Conservation (phyloP, 1,284 basidiomycete genomes). For the Coniferiporia sulphurascens region DNA sequence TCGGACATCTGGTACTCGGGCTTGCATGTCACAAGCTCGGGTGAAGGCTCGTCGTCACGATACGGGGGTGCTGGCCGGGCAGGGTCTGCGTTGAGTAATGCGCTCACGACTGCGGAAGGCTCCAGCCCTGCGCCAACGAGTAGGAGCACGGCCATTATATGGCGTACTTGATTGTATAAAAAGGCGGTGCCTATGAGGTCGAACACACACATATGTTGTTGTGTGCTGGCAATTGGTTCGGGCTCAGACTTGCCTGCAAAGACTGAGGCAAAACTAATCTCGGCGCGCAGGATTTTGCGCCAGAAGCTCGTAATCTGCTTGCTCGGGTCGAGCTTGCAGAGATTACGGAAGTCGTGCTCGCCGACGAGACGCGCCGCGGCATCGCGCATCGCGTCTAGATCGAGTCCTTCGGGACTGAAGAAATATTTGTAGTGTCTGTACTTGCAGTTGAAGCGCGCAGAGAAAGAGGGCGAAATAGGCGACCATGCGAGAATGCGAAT, state of each 20-base stretch:
- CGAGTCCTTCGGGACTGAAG: slow-evolving; percentile 65
- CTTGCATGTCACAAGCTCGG: slow-evolving; percentile 60
- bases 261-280: slow-evolving; percentile 44
- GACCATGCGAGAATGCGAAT: slow-evolving; percentile 97
- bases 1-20: slow-evolving; percentile 94
- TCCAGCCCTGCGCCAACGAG: slow-evolving; percentile 86
- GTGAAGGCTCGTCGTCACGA: slow-evolving; percentile 31
- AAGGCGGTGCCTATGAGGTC: slow-evolving; percentile 90
- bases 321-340: slow-evolving; percentile 91
- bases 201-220: slow-evolving; percentile 57
- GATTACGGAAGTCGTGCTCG: slow-evolving; percentile 93
- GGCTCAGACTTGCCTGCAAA: slow-evolving; percentile 11
- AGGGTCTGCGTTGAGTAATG: slow-evolving; percentile 68
- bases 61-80: slow-evolving; percentile 28
- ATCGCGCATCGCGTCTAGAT: slow-evolving; percentile 73
- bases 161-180: slow-evolving; percentile 95
- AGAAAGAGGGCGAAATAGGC: slow-evolving; percentile 77
- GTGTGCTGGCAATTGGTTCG: background rate
- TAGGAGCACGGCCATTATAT: slow-evolving; percentile 92
- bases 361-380: slow-evolving; percentile 76
- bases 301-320: slow-evolving; percentile 88
- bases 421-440: slow-evolving; percentile 98
- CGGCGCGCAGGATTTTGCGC: slow-evolving; percentile 60
- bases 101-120: slow-evolving; percentile 61
- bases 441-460: slow-evolving; percentile 84